Evolutionary conservation across 192 early-diverging fungal species (phyloP).

Genomic region (Backusella liffmaniae): DNA sequence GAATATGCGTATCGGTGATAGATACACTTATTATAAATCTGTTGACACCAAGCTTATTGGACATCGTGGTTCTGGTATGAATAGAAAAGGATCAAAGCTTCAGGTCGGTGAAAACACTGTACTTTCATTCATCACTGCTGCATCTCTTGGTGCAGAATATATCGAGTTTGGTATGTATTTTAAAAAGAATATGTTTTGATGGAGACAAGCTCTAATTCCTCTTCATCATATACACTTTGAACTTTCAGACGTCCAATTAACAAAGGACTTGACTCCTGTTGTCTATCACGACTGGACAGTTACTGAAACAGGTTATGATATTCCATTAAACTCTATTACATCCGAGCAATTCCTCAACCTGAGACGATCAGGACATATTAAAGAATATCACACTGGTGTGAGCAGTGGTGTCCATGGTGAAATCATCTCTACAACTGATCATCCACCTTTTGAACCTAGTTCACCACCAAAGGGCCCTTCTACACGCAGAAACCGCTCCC

Average conservation of each 20-base stretch:
- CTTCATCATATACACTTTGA: too few species aligned
- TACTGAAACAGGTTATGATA: slow-evolving; percentile 68
- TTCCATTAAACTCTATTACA: slow-evolving; percentile 65
- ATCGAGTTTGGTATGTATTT: slow-evolving; percentile 80
- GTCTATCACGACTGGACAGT: slow-evolving; percentile 94
- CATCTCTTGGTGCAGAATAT: slow-evolving; percentile 79
- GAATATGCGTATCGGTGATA: slow-evolving; percentile 54
- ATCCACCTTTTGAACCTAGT: neutral
- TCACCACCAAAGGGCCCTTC: neutral
- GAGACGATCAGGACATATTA: slow-evolving; percentile 45
- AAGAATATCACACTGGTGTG: slow-evolving; percentile 39
- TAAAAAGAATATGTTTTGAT: neutral
- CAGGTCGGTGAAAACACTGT: slow-evolving; percentile 94
- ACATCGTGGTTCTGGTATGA: slow-evolving; percentile 89
- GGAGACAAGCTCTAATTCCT: too few species aligned
- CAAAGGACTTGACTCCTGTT: slow-evolving; percentile 81
- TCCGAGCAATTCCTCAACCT: slow-evolving; percentile 67
- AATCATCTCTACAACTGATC: slow-evolving; percentile 17
- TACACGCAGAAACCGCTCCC: slow-evolving; percentile 37
- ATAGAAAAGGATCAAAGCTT: slow-evolving; percentile 58
- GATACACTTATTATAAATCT: slow-evolving; percentile 59
- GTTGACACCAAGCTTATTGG: slow-evolving; percentile 75
- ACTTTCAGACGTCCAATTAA: slow-evolving; percentile 82
- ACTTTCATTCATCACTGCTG: slow-evolving; percentile 80
- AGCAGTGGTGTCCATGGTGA: slow-evolving; percentile 24